These are phyloP conservation scores for Arabis alpina DNA, from an alignment of 345 rosid genomes.

Conservation along the genomic window DNA sequence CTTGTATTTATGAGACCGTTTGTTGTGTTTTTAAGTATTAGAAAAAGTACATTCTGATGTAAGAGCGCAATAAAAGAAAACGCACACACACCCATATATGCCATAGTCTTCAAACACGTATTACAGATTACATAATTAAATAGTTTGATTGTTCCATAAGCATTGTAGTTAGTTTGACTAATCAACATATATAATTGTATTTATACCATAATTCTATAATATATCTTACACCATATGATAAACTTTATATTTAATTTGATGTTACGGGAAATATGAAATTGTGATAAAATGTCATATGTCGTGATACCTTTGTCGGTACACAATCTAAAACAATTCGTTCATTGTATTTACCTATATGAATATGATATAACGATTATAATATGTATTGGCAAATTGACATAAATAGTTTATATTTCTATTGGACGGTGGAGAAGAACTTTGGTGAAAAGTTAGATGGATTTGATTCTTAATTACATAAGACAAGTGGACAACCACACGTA, in stretches of 20 bases:
- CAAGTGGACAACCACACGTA: slow-evolving; percentile 43
- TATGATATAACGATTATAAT: background rate
- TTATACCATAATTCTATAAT: background rate
- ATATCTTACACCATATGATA: background rate
- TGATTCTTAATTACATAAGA: slow-evolving; percentile 11
- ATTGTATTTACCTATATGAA: background rate
- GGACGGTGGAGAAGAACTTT: slow-evolving; percentile 27
- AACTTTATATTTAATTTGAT: background rate
- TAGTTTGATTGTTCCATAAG: background rate
- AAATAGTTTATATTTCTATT: slow-evolving; percentile 19
- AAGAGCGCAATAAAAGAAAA: background rate
- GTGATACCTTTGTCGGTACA: slow-evolving; percentile 39
- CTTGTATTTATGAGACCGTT: background rate
- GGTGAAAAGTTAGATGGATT: slow-evolving; percentile 38
- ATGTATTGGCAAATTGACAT: slow-evolving; percentile 17
- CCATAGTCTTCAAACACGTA: background rate
- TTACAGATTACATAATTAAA: background rate
- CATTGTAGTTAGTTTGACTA: slow-evolving; percentile 19
- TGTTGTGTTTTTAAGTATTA: background rate
- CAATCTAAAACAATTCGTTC: slow-evolving; percentile 19
- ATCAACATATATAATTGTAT: background rate
- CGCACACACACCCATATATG: background rate
- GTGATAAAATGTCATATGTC: slow-evolving; percentile 19
- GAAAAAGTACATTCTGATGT: too few relatives aligned
- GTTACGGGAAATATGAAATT: background rate